phyloP scores from a whole-genome alignment of 2,329 filamentous ascomycete genomes.

The Endothia cerciana region DNA sequence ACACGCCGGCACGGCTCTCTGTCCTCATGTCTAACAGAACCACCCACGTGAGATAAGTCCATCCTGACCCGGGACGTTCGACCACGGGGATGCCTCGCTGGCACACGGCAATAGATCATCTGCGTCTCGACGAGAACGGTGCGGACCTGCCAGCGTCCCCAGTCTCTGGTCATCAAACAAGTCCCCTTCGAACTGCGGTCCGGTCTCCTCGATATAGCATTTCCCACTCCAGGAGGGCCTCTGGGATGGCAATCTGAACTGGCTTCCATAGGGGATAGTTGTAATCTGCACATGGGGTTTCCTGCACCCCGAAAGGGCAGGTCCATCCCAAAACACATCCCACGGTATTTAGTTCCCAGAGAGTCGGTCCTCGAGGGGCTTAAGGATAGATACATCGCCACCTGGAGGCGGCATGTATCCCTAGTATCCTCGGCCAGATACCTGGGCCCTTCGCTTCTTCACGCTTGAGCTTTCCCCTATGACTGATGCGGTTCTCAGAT shows the following conservation, averaged over 20 bases:
- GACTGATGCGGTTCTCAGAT: too few species aligned
- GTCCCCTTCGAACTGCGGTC: background rate
- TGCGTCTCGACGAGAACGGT: background rate
- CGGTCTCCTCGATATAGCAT: background rate
- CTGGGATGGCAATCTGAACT: background rate
- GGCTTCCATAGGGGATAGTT: background rate
- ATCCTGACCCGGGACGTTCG: too few species aligned
- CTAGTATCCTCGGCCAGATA: background rate
- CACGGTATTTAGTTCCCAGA: background rate
- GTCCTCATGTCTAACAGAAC: too few species aligned
- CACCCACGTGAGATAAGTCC: too few species aligned
- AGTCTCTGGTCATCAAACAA: background rate
- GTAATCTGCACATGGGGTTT: background rate
- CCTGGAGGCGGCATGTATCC: background rate
- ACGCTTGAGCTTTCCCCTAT: background rate
- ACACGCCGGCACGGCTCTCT: too few species aligned
- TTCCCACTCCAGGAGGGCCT: background rate
- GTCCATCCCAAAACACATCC: background rate
- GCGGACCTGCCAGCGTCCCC: background rate
- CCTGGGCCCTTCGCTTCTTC: background rate
- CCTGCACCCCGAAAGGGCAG: background rate
- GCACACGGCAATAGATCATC: background rate
- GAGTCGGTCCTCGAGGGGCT: background rate
- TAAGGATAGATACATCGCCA: background rate
- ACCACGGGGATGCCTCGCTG: too few species aligned